Evolutionary conservation across 2,329 filamentous ascomycete species (phyloP), one percentile per base, ranked within the genome.

Genomic region (Myotisia sp.): DNA sequence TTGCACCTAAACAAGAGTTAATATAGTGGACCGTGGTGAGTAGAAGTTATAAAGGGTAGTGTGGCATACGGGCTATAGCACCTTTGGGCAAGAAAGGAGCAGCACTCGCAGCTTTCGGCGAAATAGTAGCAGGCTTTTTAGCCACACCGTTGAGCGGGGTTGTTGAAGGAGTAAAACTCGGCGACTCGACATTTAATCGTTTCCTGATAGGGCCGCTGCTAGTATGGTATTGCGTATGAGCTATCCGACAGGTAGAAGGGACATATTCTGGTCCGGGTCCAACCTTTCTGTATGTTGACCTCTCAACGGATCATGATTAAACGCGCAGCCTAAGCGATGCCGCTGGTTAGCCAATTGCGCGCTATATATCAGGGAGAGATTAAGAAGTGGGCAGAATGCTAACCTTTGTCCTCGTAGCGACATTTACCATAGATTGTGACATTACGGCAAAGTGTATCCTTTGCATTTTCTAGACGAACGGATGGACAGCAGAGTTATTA

Each of bases 361-460:
- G 22, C 20, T 16, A 35, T 31, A 40, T 31, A 29, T 40, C 52
- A 17, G 21, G 13, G 13, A 16, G 27, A 18, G 13, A 17, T 7
- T 6, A 16, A 3, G 26, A 28, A 9, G 10, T 9, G 26, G 9
- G 26, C 3, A 13, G 19, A 17, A 10, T 13, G 14, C 14, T 10
- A 30, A 62, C 82, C 84, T 61, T 82, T 78, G 53, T 92, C 83
- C 63, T 92, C 82, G 59, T 85, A 92, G 44, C 84, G 79, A 58
- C 85, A 94, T 59, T 87, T 81, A 37, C 85, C 85, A 56, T 92
- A 93, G 49, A 94, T 92, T 42, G 85, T 71, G 41, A 94, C 79
- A 60, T 94, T 93, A 52, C 85, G 79, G 62, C 85, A 94, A 37
- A 87, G 70, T 5, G 83, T 92, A 54, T 92, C 85, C 61, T 87